Base-by-base conservation (phyloP, 257 asterid species). In the Fraxinus anomala region DNA sequence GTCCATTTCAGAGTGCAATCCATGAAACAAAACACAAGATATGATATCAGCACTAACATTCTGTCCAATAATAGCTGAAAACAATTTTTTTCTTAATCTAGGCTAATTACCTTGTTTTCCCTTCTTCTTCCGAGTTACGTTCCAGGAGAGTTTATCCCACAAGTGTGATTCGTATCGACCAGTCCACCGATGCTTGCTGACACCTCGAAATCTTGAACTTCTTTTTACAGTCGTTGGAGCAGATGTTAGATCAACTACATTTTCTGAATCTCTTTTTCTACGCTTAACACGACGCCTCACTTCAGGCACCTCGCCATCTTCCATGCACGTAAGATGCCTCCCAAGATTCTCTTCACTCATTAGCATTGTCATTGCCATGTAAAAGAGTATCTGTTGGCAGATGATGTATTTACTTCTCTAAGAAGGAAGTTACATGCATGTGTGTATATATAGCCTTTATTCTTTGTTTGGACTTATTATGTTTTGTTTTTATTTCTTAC, bases 391-490 rank as follows among this genome's bases (percentile, higher is more conserved):
- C 9, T 40, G 34, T 61, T 24, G 63, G 24, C 24, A 51, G 63
- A 47, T 28, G 74, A 68, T 65, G 37, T 10, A 21, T 49, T 11
- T 39, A 39, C 26, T 39, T 1, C 75, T 33, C 10, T 70, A 51
- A 75, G 81, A 79, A 67, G 63, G 74, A 54, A 42, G 28, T 39
- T 37, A 2, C 77, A 31, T 72, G 34, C 13, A 51, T 5, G 19
- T 51, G 63, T 82, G 76, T 30, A 74, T 83, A 79, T 83, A 83
- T 83, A 79, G 59, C 40, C 39, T 33, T 24, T 83, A 14, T 72
- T 51, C 81, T 40, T 72, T 71, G 67, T 82, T 68, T 76, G 86
- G 79, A 31, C 56, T 63, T 59, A 68, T 72, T 72, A 67, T 76
- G 71, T 72, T 67, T 76, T 76, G 70, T 79, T 71, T 34, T 65